A percentile compares a stretch with the other conserved stretches of the same genome.
Evolutionary conservation across 2,329 filamentous ascomycete species (phyloP).

Genomic region (Penicillium verrucosum): DNA sequence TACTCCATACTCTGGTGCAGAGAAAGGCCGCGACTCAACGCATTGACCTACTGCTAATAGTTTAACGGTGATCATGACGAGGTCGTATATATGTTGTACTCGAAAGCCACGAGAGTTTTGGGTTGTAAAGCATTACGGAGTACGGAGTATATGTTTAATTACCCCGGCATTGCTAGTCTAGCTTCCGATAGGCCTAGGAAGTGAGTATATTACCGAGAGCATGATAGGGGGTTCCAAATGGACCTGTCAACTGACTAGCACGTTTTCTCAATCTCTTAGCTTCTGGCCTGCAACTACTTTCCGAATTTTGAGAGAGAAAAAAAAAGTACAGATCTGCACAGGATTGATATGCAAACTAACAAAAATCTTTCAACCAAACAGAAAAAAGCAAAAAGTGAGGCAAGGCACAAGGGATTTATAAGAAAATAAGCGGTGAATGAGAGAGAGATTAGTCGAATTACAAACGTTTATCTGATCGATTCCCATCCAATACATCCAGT

Average conservation of each 20-base stretch:
- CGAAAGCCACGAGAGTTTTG: conserved; percentile 1
- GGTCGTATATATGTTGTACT: conserved; percentile 12
- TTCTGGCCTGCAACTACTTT: not conserved
- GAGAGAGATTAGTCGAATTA: conserved; percentile 6
- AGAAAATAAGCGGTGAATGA: conserved; percentile 25
- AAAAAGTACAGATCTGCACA: conserved; percentile 8
- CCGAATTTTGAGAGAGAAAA: not conserved
- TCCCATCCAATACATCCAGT: not conserved
- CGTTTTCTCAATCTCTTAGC: not conserved
- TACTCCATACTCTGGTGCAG: conserved; percentile 5
- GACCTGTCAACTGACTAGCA: conserved; percentile 18
- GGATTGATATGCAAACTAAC: conserved; percentile 3
- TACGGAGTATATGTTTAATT: not conserved
- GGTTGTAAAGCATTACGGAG: not conserved
- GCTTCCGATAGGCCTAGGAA: conserved; percentile 2
- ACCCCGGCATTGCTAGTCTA: not conserved
- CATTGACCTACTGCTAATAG: conserved; percentile 20
- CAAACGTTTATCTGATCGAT: conserved; percentile 23
- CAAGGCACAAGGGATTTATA: not conserved
- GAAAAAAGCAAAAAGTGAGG: conserved; percentile 9
- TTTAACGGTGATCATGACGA: conserved; percentile 18
- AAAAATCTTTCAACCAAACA: conserved; percentile 4
- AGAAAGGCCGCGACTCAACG: conserved; percentile 16
- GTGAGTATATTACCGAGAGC: not conserved
- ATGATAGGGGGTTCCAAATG: conserved; percentile 5